Conservation (phyloP, 805 yeast genomes). For the Myxozyma nipponensis region DNA sequence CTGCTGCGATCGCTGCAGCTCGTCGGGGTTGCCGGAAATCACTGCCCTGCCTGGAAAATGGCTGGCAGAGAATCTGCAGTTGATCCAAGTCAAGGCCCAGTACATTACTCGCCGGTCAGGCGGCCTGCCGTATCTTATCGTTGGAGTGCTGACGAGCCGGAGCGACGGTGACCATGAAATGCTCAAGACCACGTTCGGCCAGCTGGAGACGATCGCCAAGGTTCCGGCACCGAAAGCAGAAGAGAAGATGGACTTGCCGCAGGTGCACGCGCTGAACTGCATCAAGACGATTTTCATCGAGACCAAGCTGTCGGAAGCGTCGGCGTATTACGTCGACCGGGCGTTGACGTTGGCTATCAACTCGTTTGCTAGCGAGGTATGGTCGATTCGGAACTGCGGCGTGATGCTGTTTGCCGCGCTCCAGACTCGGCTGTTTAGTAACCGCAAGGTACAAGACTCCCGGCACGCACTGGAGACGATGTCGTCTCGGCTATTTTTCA, state of each 20-base stretch:
- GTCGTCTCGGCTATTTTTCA: conserved; percentile 68
- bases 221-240: conserved; percentile 46
- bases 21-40: conserved; percentile 31
- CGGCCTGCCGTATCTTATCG: conserved; percentile 76
- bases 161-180: conserved; percentile 38
- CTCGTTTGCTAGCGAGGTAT: conserved; percentile 60
- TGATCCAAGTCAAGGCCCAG: conserved; percentile 57
- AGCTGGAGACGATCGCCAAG: conserved; percentile 53
- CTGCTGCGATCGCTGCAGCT: conserved; percentile 56
- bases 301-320: conserved; percentile 53
- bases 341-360: conserved; percentile 59
- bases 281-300: conserved; percentile 72
- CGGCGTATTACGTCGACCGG: conserved; percentile 50
- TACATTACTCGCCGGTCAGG: conserved; percentile 86
- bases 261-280: conserved; percentile 90
- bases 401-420: conserved; percentile 87
- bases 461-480: conserved; percentile 33
- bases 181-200: conserved; percentile 49
- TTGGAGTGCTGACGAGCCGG: conserved; percentile 65
- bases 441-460: conserved; percentile 39
- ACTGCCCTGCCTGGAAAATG: conserved; percentile 49
- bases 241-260: conserved; percentile 72
- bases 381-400: conserved; percentile 91
- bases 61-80: conserved; percentile 53
- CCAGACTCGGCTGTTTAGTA: conserved; percentile 76